Conservation (phyloP, 306 rosid species). For the Styphnolobium japonicum region DNA sequence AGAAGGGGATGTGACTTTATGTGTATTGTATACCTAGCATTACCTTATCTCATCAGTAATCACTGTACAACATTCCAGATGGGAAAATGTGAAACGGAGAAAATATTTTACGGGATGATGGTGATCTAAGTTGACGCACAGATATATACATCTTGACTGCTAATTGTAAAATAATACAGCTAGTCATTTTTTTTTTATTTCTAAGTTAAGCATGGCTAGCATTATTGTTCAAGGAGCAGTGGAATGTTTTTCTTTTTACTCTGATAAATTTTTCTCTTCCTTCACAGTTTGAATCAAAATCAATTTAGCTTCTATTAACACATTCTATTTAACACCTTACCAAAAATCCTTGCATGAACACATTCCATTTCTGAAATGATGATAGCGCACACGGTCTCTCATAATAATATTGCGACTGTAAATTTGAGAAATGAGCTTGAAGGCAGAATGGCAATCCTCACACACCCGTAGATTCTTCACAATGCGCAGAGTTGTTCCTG, state of each 20-base stretch:
- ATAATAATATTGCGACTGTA: conserved; percentile 43
- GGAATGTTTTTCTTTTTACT: background rate
- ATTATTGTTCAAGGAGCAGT: background rate
- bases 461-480: conserved; percentile 65
- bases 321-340: conserved; percentile 34
- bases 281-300: background rate
- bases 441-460: conserved; percentile 59
- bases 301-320: background rate
- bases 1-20: background rate
- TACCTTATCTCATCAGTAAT: background rate
- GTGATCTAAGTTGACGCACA: background rate
- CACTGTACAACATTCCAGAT: background rate
- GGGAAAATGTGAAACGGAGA: background rate
- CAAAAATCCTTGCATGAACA: conserved; percentile 65
- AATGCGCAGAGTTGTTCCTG: conserved; percentile 51
- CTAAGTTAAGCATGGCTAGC: background rate
- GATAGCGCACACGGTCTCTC: conserved; percentile 63
- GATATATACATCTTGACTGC: background rate
- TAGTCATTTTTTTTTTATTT: background rate
- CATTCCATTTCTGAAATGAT: conserved; percentile 50
- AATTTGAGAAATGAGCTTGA: conserved; percentile 50
- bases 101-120: background rate
- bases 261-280: background rate
- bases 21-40: background rate
- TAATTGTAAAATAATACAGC: background rate